Base-by-base conservation (phyloP, 2,329 filamentous ascomycete species). In the Arthroderma sp. region DNA sequence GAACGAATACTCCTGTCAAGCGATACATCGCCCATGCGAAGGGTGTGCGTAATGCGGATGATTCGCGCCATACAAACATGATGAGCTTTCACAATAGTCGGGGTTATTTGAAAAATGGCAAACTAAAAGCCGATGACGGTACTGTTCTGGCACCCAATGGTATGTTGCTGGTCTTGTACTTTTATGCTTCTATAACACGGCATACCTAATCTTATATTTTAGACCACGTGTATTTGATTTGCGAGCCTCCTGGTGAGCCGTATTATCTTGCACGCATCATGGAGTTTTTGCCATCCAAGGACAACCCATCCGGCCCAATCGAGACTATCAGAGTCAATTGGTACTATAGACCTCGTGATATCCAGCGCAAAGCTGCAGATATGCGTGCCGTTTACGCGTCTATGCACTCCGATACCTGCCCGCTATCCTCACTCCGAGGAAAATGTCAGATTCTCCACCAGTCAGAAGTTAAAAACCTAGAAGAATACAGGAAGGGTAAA, bases 181-280 rank as follows among this genome's bases (percentile, higher is more conserved):
- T 36, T 11, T 7, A 22, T 43, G 43, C 44, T 31, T 41, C 44
- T 41, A 41, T 43, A 31, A 47, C 52, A 56, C 51, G 56, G 46
- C 30, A 36, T 39, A 9, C 40, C 38, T 27, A 42, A n/a, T 11
- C 33, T 49, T 40, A 43, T 49, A 33, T 48, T 38, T 33, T 58
- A 83, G 81, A 85, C 65, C 79, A 96, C 69, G 85, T 94, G 53
- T 98, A 96, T 71, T 78, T 96, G 50, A 83, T 98, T 51, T 96
- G 88, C 67, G 91, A 98, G 66, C 91, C 91, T 42, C 91, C 91
- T 10, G 91, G 91, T 43, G 91, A 98, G 67, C 91, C 91, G 45
- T 98, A 98, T 68, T 98, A 98, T 63, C 72, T 98, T 52, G 91
- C 85, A 51, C 85, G 91, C 55, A 91, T 98, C 62, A 98, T 98